phyloP scores from a whole-genome alignment of 345 rosid species.

The Lepidium africanum region DNA sequence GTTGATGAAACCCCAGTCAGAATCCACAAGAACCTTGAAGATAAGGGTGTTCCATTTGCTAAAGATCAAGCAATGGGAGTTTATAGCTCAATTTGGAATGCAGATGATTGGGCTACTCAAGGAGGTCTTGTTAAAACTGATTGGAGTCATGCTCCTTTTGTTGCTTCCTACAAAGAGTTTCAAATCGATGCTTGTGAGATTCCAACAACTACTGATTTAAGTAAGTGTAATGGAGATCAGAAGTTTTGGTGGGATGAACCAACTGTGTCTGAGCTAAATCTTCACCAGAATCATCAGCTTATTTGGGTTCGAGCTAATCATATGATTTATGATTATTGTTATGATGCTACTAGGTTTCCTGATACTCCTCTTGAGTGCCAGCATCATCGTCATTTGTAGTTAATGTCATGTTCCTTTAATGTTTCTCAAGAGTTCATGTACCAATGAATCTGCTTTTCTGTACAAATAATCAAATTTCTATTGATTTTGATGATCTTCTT shows the following conservation, averaged over 20 bases:
- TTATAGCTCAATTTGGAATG: constrained; percentile 98
- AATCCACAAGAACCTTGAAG: constrained; percentile 79
- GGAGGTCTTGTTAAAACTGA: constrained; percentile 95
- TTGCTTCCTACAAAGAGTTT: constrained; percentile 76
- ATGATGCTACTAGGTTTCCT: constrained; percentile 68
- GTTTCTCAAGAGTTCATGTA: constrained; percentile 18
- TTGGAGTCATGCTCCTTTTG: constrained; percentile 92
- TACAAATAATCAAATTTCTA: constrained; percentile 20
- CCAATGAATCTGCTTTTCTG: constrained; percentile 19
- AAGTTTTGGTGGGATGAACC: constrained; percentile 97
- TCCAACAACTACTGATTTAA: constrained; percentile 39
- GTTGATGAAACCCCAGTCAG: constrained; percentile 83
- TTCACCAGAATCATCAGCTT: constrained; percentile 94
- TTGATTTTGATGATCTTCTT: neutral
- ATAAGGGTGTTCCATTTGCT: constrained; percentile 78
- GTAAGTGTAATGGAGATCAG: constrained; percentile 45
- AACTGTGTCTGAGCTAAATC: constrained; percentile 50
- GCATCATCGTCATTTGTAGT: constrained; percentile 79
- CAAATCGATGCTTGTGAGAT: constrained; percentile 79
- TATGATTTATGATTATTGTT: constrained; percentile 85
- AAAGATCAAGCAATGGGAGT: constrained; percentile 97
- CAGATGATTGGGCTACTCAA: constrained; percentile 99
- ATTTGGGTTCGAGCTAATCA: constrained; percentile 90
- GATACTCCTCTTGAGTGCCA: constrained; percentile 73
- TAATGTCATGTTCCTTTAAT: neutral